phyloP scores from a whole-genome alignment of 768 basidiomycete genomes.

The Tulasnella sp. region DNA sequence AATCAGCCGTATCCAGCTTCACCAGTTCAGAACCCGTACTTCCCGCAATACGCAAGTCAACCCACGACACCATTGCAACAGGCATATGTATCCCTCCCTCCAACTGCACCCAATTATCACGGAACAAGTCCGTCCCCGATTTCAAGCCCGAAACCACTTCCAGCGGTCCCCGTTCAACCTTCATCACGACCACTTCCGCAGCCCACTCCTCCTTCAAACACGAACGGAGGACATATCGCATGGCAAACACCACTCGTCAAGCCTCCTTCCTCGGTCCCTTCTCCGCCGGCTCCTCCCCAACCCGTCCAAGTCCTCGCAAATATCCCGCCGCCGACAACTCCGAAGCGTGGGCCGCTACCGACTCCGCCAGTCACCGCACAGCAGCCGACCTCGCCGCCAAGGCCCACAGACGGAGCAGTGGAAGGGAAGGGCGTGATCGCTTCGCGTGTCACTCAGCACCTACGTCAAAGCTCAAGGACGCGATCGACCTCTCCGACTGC shows the following conservation, averaged over 20 bases:
- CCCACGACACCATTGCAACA: constrained; percentile 6
- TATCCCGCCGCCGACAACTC: constrained; percentile 13
- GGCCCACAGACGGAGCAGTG: neutral
- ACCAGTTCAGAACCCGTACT: neutral
- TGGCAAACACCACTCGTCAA: neutral
- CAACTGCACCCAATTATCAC: neutral
- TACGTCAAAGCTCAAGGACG: constrained; percentile 43
- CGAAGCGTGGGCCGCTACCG: constrained; percentile 26
- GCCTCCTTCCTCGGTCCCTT: neutral
- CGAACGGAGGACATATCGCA: neutral
- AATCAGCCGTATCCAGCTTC: neutral
- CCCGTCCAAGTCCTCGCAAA: neutral
- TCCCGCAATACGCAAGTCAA: constrained; percentile 8
- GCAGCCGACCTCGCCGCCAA: neutral
- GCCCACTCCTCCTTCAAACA: constrained; percentile 2
- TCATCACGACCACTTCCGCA: constrained; percentile 23
- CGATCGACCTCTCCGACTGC: constrained; percentile 53
- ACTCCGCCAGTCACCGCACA: constrained; percentile 19
- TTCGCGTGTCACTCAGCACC: constrained; percentile 45
- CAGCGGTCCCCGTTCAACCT: constrained; percentile 8
- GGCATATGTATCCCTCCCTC: neutral
- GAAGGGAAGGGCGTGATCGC: constrained; percentile 48
- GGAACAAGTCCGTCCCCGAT: neutral
- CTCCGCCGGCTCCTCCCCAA: neutral
- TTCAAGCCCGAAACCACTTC: neutral